phyloP scores from a whole-genome alignment of 2,329 filamentous ascomycete species.

The Cryphonectria nitschkei region DNA sequence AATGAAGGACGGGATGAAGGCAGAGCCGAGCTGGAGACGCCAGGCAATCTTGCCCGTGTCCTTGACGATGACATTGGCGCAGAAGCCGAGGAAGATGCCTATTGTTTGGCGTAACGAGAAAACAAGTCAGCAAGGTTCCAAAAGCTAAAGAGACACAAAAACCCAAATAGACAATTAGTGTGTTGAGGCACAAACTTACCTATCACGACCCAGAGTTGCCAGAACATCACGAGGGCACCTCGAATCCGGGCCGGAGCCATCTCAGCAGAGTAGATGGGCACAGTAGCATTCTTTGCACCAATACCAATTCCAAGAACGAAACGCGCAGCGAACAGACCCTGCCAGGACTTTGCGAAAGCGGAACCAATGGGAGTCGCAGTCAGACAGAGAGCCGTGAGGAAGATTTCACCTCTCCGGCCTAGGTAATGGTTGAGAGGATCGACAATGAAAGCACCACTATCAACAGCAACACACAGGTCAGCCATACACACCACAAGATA shows the following conservation, averaged over 20 bases:
- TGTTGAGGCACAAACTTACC: constrained; percentile 4
- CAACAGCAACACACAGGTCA: not conserved
- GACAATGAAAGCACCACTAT: constrained; percentile 47
- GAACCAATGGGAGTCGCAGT: constrained; percentile 71
- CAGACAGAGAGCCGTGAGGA: constrained; percentile 74
- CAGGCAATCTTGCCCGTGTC: constrained; percentile 57
- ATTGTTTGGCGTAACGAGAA: not conserved
- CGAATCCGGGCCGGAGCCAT: constrained; percentile 26
- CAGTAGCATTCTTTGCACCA: constrained; percentile 27
- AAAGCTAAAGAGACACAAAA: too few species aligned
- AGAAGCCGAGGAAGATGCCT: constrained; percentile 63
- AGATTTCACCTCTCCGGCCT: constrained; percentile 66
- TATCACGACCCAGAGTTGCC: constrained; percentile 28
- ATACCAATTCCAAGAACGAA: constrained; percentile 43
- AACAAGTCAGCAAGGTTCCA: not conserved
- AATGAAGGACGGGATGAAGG: constrained; percentile 63
- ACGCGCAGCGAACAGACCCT: constrained; percentile 70
- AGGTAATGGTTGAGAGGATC: constrained; percentile 55
- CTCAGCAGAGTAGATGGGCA: constrained; percentile 28
- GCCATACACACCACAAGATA: not conserved
- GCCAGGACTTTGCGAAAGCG: constrained; percentile 73
- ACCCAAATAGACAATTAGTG: too few species aligned
- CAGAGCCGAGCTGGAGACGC: constrained; percentile 66
- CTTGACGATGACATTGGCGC: constrained; percentile 61
- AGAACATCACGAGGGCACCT: constrained; percentile 30